Conservation (phyloP, 306 rosid species). For the Malus asiatica region DNA sequence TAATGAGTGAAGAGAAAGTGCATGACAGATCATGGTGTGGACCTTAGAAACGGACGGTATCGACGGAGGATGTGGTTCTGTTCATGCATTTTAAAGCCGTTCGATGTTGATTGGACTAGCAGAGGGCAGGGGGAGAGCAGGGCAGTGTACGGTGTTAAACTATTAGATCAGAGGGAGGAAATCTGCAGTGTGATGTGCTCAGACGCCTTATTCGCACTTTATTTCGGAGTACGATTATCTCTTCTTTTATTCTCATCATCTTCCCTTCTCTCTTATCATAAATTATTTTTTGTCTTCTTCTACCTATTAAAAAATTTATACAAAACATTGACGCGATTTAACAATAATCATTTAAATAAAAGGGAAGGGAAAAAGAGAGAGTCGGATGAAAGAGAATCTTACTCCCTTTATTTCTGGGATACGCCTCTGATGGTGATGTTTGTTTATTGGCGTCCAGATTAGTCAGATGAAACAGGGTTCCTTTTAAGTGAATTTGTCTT, state of each 20-base stretch:
- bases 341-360: too few relatives aligned
- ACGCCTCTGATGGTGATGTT: neutral
- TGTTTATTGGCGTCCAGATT: neutral
- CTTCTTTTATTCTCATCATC: too few relatives aligned
- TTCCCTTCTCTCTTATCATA: too few relatives aligned
- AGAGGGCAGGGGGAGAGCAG: neutral
- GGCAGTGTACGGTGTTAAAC: conserved; percentile 20
- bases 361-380: too few relatives aligned
- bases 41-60: conserved; percentile 15
- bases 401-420: neutral
- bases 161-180: neutral
- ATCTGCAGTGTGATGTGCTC: neutral
- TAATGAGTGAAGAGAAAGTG: conserved; percentile 20
- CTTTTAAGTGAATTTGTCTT: neutral
- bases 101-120: conserved; percentile 16
- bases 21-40: conserved; percentile 22
- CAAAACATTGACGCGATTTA: too few relatives aligned
- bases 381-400: too few relatives aligned
- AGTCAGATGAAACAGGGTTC: neutral
- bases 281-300: too few relatives aligned
- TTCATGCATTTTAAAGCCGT: neutral
- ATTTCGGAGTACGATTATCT: too few relatives aligned
- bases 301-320: too few relatives aligned
- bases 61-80: neutral
- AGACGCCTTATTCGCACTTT: neutral